Evolutionary conservation across 352 stramenopile genomes (phyloP).

Genomic region (Globisporangium middletonii): DNA sequence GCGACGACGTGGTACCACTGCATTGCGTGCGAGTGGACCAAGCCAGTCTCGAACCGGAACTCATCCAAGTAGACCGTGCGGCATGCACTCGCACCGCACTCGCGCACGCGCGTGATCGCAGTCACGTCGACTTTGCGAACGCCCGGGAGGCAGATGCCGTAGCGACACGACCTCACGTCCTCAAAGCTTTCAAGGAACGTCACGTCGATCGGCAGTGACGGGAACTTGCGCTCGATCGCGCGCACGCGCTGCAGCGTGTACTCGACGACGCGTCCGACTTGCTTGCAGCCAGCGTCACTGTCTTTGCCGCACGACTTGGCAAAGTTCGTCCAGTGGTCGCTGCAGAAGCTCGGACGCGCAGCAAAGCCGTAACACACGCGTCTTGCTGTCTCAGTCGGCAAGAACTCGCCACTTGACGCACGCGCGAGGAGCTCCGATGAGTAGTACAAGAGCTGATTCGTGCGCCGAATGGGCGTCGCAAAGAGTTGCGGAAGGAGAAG

Average conservation of each 20-base stretch:
- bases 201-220: constrained; percentile 1
- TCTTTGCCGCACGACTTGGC: neutral
- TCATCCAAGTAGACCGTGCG: constrained; percentile 36
- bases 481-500: constrained; percentile 31
- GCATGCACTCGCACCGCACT: constrained; percentile 15
- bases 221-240: neutral
- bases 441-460: constrained; percentile 29
- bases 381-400: neutral
- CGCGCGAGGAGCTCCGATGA: constrained; percentile 13
- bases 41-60: constrained; percentile 29
- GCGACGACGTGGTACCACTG: constrained; percentile 25
- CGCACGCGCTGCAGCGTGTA: neutral
- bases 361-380: constrained; percentile 19
- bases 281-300: neutral
- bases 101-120: constrained; percentile 6
- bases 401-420: no score
- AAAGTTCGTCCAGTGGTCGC: constrained; percentile 10
- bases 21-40: constrained; percentile 18
- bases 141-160: neutral
- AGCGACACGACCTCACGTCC: neutral
- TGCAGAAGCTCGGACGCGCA: constrained; percentile 8
- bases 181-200: constrained; percentile 6
- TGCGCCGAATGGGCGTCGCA: constrained; percentile 21
- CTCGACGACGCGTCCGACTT: neutral
- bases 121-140: constrained; percentile 3